A percentile compares a stretch with the other conserved stretches of the same genome.
Evolutionary conservation across 345 rosid genomes (phyloP).

Genomic region (Hibiscus mutabilis): DNA sequence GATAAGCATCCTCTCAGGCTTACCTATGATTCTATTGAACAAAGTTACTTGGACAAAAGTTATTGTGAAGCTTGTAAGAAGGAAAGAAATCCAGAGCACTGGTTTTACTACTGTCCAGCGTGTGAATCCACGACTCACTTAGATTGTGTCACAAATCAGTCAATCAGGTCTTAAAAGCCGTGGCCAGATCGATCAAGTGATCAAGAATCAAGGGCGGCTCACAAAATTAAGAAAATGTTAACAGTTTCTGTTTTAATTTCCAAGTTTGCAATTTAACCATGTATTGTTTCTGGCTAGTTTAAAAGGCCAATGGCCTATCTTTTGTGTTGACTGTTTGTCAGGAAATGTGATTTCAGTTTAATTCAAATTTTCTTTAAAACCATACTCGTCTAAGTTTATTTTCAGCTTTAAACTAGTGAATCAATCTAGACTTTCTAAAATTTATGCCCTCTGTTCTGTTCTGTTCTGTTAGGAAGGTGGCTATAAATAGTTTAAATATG

Average conservation of each 20-base stretch:
- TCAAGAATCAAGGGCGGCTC: not conserved
- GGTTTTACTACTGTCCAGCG: conserved; percentile 5
- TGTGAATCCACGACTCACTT: not conserved
- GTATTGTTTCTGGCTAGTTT: not conserved
- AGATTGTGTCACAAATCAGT: not conserved
- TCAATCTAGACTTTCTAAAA: not conserved
- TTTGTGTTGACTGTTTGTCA: not conserved
- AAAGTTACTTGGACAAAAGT: not conserved
- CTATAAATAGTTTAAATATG: not conserved
- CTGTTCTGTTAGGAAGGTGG: not conserved
- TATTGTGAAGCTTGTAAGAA: conserved; percentile 2
- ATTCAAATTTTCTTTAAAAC: not conserved
- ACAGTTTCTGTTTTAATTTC: not conserved
- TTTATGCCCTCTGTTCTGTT: not conserved
- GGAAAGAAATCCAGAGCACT: conserved; percentile 6
- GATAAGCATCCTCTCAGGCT: conserved; percentile 9
- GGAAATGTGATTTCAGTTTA: not conserved
- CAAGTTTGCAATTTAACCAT: not conserved
- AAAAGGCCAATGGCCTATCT: not conserved
- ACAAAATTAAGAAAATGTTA: not conserved
- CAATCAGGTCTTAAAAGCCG: not conserved
- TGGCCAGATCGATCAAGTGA: not conserved
- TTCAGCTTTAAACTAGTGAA: not conserved
- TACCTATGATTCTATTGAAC: conserved; percentile 6
- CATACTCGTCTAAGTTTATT: not conserved